phyloP scores from a whole-genome alignment of 1,284 basidiomycete species.

The Leccinum solheimii region DNA sequence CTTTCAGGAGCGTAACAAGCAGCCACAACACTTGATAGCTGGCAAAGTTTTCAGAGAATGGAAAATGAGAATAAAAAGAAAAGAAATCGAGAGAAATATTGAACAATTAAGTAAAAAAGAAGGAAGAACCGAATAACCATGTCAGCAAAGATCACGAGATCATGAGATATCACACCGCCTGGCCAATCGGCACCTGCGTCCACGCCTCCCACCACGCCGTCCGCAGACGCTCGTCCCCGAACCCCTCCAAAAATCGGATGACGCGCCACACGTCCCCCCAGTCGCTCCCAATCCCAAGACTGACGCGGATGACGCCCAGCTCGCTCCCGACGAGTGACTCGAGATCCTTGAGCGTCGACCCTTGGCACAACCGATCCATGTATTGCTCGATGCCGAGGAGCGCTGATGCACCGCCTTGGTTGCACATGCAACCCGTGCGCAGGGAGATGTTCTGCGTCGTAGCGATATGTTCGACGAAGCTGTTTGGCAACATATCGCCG shows the following conservation, averaged over 20 bases:
- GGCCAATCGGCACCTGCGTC: slow-evolving; percentile 32
- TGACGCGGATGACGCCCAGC: slow-evolving; percentile 72
- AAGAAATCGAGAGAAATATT: neutral
- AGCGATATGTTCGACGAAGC: slow-evolving; percentile 69
- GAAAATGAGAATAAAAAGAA: neutral
- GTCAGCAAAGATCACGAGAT: neutral
- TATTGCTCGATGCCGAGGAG: slow-evolving; percentile 65
- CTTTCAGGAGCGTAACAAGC: neutral
- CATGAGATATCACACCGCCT: slow-evolving; percentile 24
- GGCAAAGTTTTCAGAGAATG: neutral
- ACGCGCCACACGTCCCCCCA: slow-evolving; percentile 74
- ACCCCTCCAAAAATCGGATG: slow-evolving; percentile 53
- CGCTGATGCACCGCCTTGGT: slow-evolving; percentile 75
- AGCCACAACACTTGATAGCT: neutral
- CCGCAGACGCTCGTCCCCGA: slow-evolving; percentile 47
- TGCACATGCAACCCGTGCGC: slow-evolving; percentile 83
- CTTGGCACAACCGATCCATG: slow-evolving; percentile 62
- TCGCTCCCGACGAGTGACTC: slow-evolving; percentile 63
- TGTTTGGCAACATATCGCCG: slow-evolving; percentile 66
- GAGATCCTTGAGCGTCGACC: slow-evolving; percentile 61
- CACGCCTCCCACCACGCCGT: slow-evolving; percentile 44
- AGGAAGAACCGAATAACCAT: neutral
- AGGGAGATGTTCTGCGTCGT: slow-evolving; percentile 65
- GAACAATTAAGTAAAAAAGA: neutral
- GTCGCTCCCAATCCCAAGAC: slow-evolving; percentile 71